Evolutionary conservation across 1,139 yeast genomes (phyloP).

Genomic region (Ashbya aceris): DNA sequence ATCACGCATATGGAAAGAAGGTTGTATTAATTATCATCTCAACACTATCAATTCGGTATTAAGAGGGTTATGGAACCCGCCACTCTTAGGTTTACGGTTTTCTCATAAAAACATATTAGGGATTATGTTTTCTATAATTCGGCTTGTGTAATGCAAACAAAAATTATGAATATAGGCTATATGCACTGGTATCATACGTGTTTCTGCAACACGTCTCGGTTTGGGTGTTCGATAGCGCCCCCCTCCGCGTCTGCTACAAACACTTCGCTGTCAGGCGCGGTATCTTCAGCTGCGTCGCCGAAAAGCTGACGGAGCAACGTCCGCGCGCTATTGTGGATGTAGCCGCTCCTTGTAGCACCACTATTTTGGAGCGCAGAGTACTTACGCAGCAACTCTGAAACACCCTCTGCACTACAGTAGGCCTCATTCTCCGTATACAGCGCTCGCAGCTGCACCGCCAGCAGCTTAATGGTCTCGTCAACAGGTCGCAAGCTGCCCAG

Average conservation of each 20-base stretch:
- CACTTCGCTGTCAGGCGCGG: background rate
- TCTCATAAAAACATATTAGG: too few species aligned
- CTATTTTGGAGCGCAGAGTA: constrained; percentile 6
- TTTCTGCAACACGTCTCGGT: constrained; percentile 6
- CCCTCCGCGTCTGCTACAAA: background rate
- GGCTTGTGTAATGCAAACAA: too few species aligned
- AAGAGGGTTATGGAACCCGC: too few species aligned
- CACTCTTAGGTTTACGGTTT: too few species aligned
- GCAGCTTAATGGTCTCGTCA: constrained; percentile 22
- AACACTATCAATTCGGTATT: too few species aligned
- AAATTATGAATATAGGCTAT: too few species aligned
- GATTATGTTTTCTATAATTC: too few species aligned
- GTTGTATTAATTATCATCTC: background rate
- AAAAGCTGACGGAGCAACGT: background rate
- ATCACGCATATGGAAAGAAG: background rate
- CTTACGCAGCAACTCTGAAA: constrained; percentile 9
- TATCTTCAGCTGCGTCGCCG: background rate
- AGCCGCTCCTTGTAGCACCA: constrained; percentile 13
- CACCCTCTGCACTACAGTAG: constrained; percentile 18
- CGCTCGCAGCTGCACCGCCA: constrained; percentile 19
- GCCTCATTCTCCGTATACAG: constrained; percentile 23
- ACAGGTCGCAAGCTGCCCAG: constrained; percentile 21
- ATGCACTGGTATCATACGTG: background rate
- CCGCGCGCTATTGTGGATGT: constrained; percentile 14
- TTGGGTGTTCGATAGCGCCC: constrained; percentile 3